Conservation (phyloP, 192 early-diverging fungal species). For the Lunasporangiospora selenospora region DNA sequence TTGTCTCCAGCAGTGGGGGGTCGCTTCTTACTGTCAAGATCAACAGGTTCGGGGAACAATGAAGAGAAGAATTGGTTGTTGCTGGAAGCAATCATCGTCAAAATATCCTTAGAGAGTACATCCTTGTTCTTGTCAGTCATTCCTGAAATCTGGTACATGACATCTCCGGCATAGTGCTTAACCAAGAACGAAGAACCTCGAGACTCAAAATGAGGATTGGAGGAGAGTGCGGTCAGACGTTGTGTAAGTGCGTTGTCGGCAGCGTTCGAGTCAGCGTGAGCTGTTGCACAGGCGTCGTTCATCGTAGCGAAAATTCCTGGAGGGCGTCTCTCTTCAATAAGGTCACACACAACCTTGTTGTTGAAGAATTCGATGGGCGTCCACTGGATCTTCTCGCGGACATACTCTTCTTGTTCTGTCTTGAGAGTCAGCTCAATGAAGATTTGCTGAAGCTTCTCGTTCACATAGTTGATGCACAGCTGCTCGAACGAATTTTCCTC, state of each 20-base stretch:
- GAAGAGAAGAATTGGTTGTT: conserved; percentile 75
- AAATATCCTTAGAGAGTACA: conserved; percentile 90
- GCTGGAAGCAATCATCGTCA: conserved; percentile 84
- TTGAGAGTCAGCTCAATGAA: conserved; percentile 99
- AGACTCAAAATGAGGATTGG: conserved; percentile 78
- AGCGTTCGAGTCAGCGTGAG: conserved; percentile 88
- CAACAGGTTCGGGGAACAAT: conserved; percentile 93
- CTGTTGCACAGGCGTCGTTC: conserved; percentile 98
- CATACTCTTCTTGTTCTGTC: conserved; percentile 98
- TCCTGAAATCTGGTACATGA: conserved; percentile 88
- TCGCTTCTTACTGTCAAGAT: conserved; percentile 90
- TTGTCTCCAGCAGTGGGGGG: conserved; percentile 97
- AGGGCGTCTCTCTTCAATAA: conserved; percentile 96
- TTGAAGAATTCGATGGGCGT: conserved; percentile 99
- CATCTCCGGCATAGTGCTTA: conserved; percentile 97
- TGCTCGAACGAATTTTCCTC: conserved; percentile 98
- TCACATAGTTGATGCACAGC: conserved; percentile 99
- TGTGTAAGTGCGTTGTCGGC: conserved; percentile 79
- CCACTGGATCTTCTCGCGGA: conserved; percentile 96
- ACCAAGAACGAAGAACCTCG: conserved; percentile 78
- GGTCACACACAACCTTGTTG: conserved; percentile 98
- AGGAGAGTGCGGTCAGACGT: conserved; percentile 67
- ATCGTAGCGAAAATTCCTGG: conserved; percentile 92
- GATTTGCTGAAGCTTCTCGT: conserved; percentile 97
- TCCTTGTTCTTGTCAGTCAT: conserved; percentile 99